Conservation (phyloP, 345 rosid genomes). For the Linum usitatissimum region DNA sequence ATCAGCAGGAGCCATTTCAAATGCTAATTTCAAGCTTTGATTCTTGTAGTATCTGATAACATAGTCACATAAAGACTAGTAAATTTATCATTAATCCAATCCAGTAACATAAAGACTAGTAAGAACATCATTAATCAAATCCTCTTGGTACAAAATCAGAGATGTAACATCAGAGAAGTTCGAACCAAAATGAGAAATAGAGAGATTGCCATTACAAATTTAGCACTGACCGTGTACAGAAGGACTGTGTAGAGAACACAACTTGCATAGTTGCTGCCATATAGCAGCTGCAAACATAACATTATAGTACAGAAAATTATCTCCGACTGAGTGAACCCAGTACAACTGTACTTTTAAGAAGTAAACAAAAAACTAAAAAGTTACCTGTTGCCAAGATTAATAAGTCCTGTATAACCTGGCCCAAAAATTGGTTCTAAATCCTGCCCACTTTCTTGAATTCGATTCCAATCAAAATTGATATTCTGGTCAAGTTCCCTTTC, state of each 20-base stretch:
- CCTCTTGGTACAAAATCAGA: neutral
- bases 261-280: conserved; percentile 99
- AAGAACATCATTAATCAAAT: neutral
- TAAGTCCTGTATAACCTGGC: conserved; percentile 94
- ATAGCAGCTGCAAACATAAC: conserved; percentile 66
- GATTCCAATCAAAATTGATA: conserved; percentile 94
- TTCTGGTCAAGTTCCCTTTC: conserved; percentile 99
- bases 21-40: conserved; percentile 66
- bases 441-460: conserved; percentile 97
- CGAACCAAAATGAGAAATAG: neutral
- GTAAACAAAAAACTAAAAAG: conserved; percentile 1
- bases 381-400: conserved; percentile 97
- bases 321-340: conserved; percentile 8
- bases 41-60: conserved; percentile 50
- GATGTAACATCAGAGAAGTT: neutral
- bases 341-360: conserved; percentile 3
- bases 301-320: conserved; percentile 12
- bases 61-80: conserved; percentile 5
- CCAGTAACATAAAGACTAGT: conserved; percentile 3
- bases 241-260: conserved; percentile 63
- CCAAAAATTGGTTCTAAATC: conserved; percentile 75
- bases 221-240: conserved; percentile 49
- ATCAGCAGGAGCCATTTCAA: conserved; percentile 87
- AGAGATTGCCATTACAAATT: neutral
- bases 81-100: neutral